These are phyloP conservation scores for Sechiopsis laciniata DNA, from an alignment of 306 rosid genomes.

Conservation along the genomic window DNA sequence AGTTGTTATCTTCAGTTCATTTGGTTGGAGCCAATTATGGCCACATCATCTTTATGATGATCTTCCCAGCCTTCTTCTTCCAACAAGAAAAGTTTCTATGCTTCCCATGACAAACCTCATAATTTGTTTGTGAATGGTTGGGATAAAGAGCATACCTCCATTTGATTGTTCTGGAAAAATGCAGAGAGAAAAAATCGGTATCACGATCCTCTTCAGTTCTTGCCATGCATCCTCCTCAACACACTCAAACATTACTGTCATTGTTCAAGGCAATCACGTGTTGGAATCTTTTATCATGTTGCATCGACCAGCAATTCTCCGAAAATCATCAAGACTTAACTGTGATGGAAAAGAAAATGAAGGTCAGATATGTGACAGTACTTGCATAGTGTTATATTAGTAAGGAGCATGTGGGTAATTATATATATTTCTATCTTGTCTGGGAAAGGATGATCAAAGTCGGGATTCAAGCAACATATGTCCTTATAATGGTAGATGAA, in stretches of 20 bases:
- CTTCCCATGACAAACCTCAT: not conserved
- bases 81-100: not conserved
- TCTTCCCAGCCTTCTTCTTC: not conserved
- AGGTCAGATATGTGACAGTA: not conserved
- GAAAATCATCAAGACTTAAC: constrained; percentile 72
- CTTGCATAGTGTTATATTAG: too few relatives aligned
- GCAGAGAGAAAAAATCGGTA: not conserved
- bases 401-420: too few relatives aligned
- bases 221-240: not conserved
- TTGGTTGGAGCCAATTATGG: not conserved
- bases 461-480: not conserved
- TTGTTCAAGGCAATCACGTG: constrained; percentile 23
- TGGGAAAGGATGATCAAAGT: not conserved
- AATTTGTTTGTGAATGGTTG: not conserved
- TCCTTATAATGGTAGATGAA: not conserved
- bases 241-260: not conserved
- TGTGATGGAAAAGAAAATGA: constrained; percentile 32
- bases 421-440: not conserved
- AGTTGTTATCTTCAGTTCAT: not conserved
- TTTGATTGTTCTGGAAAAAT: not conserved
- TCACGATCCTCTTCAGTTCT: not conserved
- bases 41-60: not conserved
- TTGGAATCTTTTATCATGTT: constrained; percentile 52
- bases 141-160: not conserved
- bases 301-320: constrained; percentile 69